Base-by-base conservation (phyloP, 2,329 filamentous ascomycete species). In the Endocalyx cinctus region DNA sequence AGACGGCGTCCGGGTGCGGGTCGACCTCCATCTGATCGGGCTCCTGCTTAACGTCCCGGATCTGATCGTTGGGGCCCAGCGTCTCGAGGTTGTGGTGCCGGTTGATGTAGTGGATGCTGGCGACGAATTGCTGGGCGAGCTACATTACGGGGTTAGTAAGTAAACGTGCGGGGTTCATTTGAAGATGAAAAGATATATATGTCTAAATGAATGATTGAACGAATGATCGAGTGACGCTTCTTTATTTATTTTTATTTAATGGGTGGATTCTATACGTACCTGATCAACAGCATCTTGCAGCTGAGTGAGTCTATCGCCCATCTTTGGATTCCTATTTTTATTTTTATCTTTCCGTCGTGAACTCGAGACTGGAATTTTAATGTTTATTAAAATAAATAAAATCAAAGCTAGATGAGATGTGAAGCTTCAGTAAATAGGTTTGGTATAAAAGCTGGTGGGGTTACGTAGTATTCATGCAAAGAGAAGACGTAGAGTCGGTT, bases 281-380 rank as follows among this genome's bases (percentile, higher is more conserved):
- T 88, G 79, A 53, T 92, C 86, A 40, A 90, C 77, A 59, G 84
- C 82, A 65, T 92, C 85, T 62, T 94, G 87, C 37, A 92, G 70
- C 59, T 92, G 86, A 2, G 87, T 90, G 37, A 94, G 71, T 42
- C 82, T 72, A 55, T 94, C 87, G 17, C 74, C 74, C 79, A 87
- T 87, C 17, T 28, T 44, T 28, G n/a, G n/a, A n/a, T n/a, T n/a
- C n/a, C 20, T 15, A 31, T 31, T 22, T 34, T 16, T 17, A 23
- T 28, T 23, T 8, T 23, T 23, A n/a, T 23, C n/a, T 23, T 23
- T n/a, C 20, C 20, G 8, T 23, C 20, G 20, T n/a, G 20, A 23
- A 8, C 20, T 23, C 20, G 20, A 7, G 26, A 19, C n/a, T 37
- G 15, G 23, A 20, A 35, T 17, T 23, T n/a, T n/a, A n/a, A n/a